Evolutionary conservation across 2,329 filamentous ascomycete species (phyloP), one percentile per base, ranked within the genome.

Genomic region (Ceratocystis albifundus): DNA sequence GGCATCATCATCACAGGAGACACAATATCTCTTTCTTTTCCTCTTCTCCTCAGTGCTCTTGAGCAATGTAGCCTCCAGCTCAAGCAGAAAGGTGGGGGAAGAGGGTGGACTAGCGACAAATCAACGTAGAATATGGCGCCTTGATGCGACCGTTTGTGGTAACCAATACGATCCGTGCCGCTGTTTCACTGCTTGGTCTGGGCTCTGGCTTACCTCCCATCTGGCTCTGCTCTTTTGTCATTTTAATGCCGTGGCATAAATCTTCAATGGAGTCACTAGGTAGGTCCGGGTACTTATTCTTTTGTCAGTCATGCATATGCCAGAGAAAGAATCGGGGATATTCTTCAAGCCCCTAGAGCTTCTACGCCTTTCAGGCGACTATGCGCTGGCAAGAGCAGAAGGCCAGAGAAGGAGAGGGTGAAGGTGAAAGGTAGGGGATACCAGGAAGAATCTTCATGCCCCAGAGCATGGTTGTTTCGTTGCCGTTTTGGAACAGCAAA

Each of bases 361-460:
- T 25, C 4, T 22, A 3, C 4, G 2, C 50, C 30, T 30, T 17
- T 12, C 6, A 36, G 6, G 2, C 55, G 8, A 30, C 55, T 36
- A 59, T 59, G 30, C 55, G 28, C 55, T 59, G 55, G 55, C 55
- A 36, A 41, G 55, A n/a, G 3, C 15, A 55, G 20, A 5, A 32
- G 6, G 28, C 10, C 15, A 28, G 28, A 28, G 28, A n/a, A 7
- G 28, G 17, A 2, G 12, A 41, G 12, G 4, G 36, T 41, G 36
- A 41, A 41, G 36, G 36, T 41, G 36, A 41, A 41, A 12, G 36
- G 10, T 41, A 41, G 36, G 10, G 36, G 10, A 32, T 15, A 15
- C 28, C 3, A 36, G 55, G 55, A 59, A 59, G 55, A 59, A 59
- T 59, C 55, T 59, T 59, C 55, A 59, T 36, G n/a, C 25, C 55